A percentile compares a stretch with the other conserved stretches of the same genome.
These are phyloP conservation scores for Chernovozyma aurita DNA, from an alignment of 1,139 yeast species.

Conservation along the genomic window DNA sequence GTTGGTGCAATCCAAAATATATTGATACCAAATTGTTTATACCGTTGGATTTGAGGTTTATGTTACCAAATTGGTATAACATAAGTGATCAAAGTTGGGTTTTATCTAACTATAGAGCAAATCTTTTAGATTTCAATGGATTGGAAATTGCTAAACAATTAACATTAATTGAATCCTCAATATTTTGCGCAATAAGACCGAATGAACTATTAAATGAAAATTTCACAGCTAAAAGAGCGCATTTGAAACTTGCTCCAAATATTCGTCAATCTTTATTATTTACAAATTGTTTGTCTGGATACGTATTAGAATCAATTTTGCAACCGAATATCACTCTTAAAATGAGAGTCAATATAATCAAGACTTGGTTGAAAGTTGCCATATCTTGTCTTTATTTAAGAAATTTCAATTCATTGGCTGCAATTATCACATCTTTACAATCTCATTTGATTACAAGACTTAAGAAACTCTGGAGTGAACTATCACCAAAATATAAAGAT, in stretches of 20 bases:
- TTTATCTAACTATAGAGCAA: constrained; percentile 44
- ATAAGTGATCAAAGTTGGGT: constrained; percentile 46
- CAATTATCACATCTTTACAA: constrained; percentile 80
- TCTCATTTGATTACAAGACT: constrained; percentile 75
- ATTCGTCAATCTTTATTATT: constrained; percentile 64
- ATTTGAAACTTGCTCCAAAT: constrained; percentile 65
- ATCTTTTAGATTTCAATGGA: constrained; percentile 67
- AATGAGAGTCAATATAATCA: constrained; percentile 56
- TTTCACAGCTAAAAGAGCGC: constrained; percentile 61
- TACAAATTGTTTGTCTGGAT: constrained; percentile 77
- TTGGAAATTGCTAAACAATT: constrained; percentile 82
- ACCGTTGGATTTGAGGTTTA: constrained; percentile 21
- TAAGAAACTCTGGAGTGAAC: constrained; percentile 57
- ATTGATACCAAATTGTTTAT: constrained; percentile 24
- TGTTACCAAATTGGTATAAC: constrained; percentile 35
- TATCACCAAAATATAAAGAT: constrained; percentile 62
- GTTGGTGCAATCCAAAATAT: constrained; percentile 40
- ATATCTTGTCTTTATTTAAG: constrained; percentile 75
- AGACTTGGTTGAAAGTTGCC: constrained; percentile 82
- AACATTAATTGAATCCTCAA: constrained; percentile 70
- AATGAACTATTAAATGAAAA: constrained; percentile 74
- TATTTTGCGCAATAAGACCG: constrained; percentile 64
- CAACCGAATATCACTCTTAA: constrained; percentile 47
- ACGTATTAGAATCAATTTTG: constrained; percentile 74
- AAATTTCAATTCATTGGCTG: constrained; percentile 85